Conservation (phyloP, 2,329 filamentous ascomycete genomes). For the Aspergillus ruber region DNA sequence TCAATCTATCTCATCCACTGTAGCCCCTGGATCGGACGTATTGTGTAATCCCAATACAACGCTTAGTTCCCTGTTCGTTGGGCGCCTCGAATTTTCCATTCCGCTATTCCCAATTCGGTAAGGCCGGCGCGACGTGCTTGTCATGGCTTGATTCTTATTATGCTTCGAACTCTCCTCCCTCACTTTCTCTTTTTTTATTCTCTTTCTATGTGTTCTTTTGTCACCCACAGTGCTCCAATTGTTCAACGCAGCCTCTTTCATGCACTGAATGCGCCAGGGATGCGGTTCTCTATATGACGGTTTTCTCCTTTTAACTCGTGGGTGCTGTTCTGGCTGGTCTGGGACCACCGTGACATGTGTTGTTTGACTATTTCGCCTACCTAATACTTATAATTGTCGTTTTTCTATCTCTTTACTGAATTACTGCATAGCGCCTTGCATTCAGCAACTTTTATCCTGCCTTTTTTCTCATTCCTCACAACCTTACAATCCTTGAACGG, state of each 20-base stretch:
- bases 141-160: not conserved
- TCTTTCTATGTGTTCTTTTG: not conserved
- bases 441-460: not conserved
- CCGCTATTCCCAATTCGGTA: not conserved
- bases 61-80: too few relatives aligned
- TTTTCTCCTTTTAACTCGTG: not conserved
- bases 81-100: not conserved
- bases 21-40: too few relatives aligned
- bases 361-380: not conserved
- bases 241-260: not conserved
- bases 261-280: not conserved
- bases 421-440: conserved; percentile 2
- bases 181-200: not conserved
- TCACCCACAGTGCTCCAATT: not conserved
- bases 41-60: not conserved
- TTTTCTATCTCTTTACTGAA: not conserved
- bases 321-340: not conserved
- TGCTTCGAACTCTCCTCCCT: not conserved
- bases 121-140: conserved; percentile 2
- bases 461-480: conserved; percentile 3
- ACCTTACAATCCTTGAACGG: conserved; percentile 4
- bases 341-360: not conserved
- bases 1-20: too few relatives aligned
- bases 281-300: not conserved
- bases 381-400: too few relatives aligned